Base-by-base conservation (phyloP, 2,329 filamentous ascomycete species). In the Microdochium trichocladiopsis region DNA sequence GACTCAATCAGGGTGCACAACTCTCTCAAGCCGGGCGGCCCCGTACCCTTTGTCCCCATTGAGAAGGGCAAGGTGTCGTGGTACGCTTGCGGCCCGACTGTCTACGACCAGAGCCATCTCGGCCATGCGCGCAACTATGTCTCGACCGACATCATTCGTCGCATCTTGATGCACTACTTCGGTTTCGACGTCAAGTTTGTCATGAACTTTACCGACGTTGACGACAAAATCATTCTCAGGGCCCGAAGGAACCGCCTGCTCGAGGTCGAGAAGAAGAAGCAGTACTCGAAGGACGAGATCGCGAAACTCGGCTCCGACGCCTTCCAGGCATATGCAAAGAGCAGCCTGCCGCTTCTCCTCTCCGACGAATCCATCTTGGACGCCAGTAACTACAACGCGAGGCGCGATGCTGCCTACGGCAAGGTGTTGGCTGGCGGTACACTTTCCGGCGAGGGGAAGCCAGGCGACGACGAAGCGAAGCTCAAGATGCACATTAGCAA, bases 61-160 rank as follows among this genome's bases (percentile, higher is more conserved):
- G 83, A 92, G 63, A 74, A 78, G 9, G 80, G 83, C 24, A 85
- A 86, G 64, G 81, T 95, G 25, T 84, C 83, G 4, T 95, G 90
- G 90, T 95, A 95, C 69, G 87, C 86, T 59, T 96, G 91, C 73
- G 91, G 91, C 18, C 90, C 90, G 53, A 96, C 90, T 36, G 86
- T 86, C 48, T 88, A 89, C 66, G 86, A 89, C 60, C 84, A 89
- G 69, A 77, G 84, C 55, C 87, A 90, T 73, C 68, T 90, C 55
- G 87, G 90, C 25, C 90, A 95, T 69, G 90, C 89, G 25, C 79
- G 90, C 60, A 95, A 95, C 72, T 95, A 95, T 79, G 88, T 95
- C 57, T 89, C 86, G 49, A 93, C 89, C 47, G 91, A 96, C 68
- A 91, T 95, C 57, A 84, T 95, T 60, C 82, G 91, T 55, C 84